Evolutionary conservation across 495 filamentous ascomycete species (phyloP).

Genomic region (Penicillium subrubescens): DNA sequence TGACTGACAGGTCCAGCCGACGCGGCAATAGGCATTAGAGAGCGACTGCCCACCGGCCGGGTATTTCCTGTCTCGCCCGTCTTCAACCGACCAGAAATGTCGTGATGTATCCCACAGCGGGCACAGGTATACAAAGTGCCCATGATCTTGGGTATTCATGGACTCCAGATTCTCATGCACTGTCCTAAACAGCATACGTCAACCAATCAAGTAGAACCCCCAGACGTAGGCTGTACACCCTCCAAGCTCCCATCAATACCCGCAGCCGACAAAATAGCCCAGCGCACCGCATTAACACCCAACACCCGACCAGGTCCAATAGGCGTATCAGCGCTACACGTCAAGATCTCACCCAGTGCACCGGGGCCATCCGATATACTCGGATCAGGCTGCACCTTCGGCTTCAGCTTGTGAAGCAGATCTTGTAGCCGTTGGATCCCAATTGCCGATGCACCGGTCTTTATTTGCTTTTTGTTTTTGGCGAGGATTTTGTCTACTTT

Average conservation of each 20-base stretch:
- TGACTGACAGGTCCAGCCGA: not conserved
- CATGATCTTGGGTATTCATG: not conserved
- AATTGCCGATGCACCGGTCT: constrained; percentile 31
- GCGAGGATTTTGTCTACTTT: constrained; percentile 70
- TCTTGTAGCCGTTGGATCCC: constrained; percentile 34
- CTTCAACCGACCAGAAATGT: not conserved
- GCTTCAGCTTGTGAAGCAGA: constrained; percentile 28
- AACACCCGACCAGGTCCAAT: constrained; percentile 39
- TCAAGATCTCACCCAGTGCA: constrained; percentile 53
- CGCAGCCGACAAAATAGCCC: constrained; percentile 54
- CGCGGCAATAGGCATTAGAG: not conserved
- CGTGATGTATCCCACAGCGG: not conserved
- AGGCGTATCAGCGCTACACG: constrained; percentile 42
- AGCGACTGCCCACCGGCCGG: no score
- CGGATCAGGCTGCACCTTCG: constrained; percentile 36
- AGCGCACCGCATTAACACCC: constrained; percentile 50
- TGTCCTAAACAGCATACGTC: not conserved
- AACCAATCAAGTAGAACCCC: not conserved
- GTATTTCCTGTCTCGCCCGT: not conserved
- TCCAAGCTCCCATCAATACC: constrained; percentile 48
- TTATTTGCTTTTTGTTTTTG: constrained; percentile 35
- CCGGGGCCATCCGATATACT: constrained; percentile 40
- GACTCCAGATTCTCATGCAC: not conserved
- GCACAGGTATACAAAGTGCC: not conserved
- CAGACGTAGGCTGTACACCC: constrained; percentile 10